Evolutionary conservation across 257 asterid genomes (phyloP).

Genomic region (Fraxinus excelsior): DNA sequence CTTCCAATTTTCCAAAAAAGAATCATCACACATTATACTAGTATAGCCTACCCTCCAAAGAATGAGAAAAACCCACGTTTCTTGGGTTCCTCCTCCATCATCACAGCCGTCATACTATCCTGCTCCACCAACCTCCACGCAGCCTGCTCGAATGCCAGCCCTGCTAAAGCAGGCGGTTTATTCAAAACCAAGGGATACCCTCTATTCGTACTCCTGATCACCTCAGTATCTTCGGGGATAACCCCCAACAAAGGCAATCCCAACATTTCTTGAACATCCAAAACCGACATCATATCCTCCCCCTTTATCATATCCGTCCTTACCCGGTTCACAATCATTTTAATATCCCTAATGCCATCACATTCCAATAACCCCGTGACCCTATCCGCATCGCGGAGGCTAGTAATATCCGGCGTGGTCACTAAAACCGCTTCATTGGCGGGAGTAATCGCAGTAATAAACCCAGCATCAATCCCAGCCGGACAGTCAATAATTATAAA

Average conservation of each 20-base stretch:
- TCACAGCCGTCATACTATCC: conserved; percentile 94
- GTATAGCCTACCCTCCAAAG: conserved; percentile 60
- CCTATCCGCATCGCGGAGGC: conserved; percentile 52
- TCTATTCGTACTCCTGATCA: conserved; percentile 85
- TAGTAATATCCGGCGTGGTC: conserved; percentile 55
- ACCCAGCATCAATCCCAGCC: conserved; percentile 59
- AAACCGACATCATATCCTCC: conserved; percentile 63
- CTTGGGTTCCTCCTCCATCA: conserved; percentile 96
- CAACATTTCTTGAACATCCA: conserved; percentile 92
- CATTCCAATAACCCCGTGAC: conserved; percentile 53
- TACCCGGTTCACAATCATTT: conserved; percentile 56
- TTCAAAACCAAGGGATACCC: conserved; percentile 90
- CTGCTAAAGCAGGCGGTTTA: conserved; percentile 93
- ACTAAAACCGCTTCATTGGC: conserved; percentile 55
- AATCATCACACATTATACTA: not conserved
- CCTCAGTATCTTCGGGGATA: conserved; percentile 92
- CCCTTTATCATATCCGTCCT: conserved; percentile 58
- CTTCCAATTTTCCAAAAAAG: not conserved
- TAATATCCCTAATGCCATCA: conserved; percentile 51
- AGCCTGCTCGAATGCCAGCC: conserved; percentile 94
- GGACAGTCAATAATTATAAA: conserved; percentile 56
- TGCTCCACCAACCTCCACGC: conserved; percentile 99
- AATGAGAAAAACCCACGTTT: conserved; percentile 91
- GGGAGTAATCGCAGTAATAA: conserved; percentile 54
- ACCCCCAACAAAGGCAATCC: conserved; percentile 89